Evolutionary conservation across 2,329 filamentous ascomycete genomes (phyloP).

Genomic region (Hypoxylon sp.): DNA sequence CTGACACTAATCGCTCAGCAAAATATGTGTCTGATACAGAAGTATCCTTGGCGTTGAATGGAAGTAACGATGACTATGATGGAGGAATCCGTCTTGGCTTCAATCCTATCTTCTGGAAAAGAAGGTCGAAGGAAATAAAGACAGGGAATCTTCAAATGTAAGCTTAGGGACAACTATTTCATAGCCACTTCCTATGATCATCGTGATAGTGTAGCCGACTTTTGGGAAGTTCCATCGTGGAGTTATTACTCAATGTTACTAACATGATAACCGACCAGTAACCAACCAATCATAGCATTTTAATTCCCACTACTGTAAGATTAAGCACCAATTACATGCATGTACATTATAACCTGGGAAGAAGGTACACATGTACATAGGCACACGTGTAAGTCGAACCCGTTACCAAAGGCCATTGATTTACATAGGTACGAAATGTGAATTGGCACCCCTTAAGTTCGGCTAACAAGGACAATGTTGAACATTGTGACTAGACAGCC

Average conservation of each 20-base stretch:
- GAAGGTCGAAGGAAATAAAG: slow-evolving; percentile 18
- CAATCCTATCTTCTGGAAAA: slow-evolving; percentile 32
- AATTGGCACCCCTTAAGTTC: slow-evolving; percentile 13
- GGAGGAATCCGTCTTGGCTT: slow-evolving; percentile 21
- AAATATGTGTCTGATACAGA: slow-evolving; percentile 26
- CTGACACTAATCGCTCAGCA: slow-evolving; percentile 24
- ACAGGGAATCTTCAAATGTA: slow-evolving; percentile 12
- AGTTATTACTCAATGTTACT: slow-evolving; percentile 7
- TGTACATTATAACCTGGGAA: slow-evolving; percentile 2
- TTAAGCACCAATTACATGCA: slow-evolving; percentile 20
- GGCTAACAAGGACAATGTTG: slow-evolving; percentile 5
- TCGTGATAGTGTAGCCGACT: neutral
- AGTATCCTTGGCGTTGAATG: slow-evolving; percentile 32
- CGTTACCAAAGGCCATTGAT: slow-evolving; percentile 7
- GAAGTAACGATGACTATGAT: slow-evolving; percentile 24
- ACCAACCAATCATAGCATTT: slow-evolving; percentile 22
- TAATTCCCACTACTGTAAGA: slow-evolving; percentile 15
- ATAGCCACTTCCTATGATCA: slow-evolving; percentile 11
- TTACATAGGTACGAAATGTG: slow-evolving; percentile 1
- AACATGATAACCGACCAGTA: slow-evolving; percentile 16
- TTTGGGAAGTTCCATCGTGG: slow-evolving; percentile 3
- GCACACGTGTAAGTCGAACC: slow-evolving; percentile 8
- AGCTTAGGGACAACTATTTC: slow-evolving; percentile 13
- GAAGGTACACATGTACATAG: neutral
- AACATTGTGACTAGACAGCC: slow-evolving; percentile 9